Evolutionary conservation across 306 rosid species (phyloP), one percentile per base, ranked within the genome.

Genomic region (Begonia fuchsioides): DNA sequence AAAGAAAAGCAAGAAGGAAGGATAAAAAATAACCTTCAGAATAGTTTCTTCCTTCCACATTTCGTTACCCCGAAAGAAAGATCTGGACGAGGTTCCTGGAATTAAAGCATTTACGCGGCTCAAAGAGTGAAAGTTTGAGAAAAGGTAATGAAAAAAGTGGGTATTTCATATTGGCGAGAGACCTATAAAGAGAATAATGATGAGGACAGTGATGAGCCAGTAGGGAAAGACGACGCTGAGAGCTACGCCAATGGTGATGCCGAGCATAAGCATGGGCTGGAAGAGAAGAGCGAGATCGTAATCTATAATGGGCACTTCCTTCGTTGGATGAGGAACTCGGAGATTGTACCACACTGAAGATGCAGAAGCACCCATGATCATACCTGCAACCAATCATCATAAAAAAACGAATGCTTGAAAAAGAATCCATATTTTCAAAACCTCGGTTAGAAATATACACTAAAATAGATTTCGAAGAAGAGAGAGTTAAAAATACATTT

Each of bases 201-300:
- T 78, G 57, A 83, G 96, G 14, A 81, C 68, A 39, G 93, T 88
- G 68, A 88, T 88, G 40, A 83, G 93, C 96, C 95, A 88, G 51
- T 68, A 88, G n/a, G 96, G 96, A 55, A 88, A 88, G 10, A 88
- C 90, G 39, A 88, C 96, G 48, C 95, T 83, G 10, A 83, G 87
- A 52, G 90, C 9, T 41, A 83, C 96, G 39, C 95, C 96, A 45
- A 88, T 15, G 53, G 90, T 88, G 72, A 88, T 81, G 8, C 93
- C 95, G 58, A 88, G 95, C 96, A 83, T 81, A 47, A 78, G 81
- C 96, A 88, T 76, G 17, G 96, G 96, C 57, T 83, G 95, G 41
- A 88, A 88, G 18, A 88, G 71, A 57, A 88, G 88, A 0, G 96
- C 95, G 13, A 88, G 49, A 66, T 88, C 90, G 46, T 88, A 85